These are phyloP conservation scores for Quercus mongolica DNA, from an alignment of 306 rosid species.

Conservation along the genomic window DNA sequence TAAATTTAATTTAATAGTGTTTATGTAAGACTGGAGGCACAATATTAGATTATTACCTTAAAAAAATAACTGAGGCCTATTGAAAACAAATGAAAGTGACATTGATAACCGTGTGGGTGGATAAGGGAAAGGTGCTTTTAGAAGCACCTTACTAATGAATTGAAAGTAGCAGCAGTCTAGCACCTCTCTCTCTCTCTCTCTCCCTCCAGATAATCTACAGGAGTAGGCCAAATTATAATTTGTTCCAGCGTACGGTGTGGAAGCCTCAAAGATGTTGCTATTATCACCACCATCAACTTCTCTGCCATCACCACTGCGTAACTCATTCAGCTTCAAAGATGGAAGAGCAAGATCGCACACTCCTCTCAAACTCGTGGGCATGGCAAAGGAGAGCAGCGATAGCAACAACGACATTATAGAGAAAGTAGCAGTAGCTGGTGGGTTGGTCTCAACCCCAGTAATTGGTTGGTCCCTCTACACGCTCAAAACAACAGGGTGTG, in stretches of 20 bases:
- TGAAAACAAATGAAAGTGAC: too few relatives aligned
- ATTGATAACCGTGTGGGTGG: too few relatives aligned
- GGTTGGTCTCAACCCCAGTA: constrained; percentile 72
- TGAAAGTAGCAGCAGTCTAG: not conserved
- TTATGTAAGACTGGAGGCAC: too few relatives aligned
- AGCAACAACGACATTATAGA: constrained; percentile 32
- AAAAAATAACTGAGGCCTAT: accelerated
- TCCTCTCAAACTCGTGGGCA: constrained; percentile 37
- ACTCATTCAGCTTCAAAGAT: not conserved
- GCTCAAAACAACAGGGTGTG: constrained; percentile 87
- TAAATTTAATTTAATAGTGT: too few relatives aligned
- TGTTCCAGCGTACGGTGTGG: constrained; percentile 3
- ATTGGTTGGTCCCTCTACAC: constrained; percentile 93
- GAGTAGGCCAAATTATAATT: not conserved
- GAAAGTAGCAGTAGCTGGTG: constrained; percentile 68
- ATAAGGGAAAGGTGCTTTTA: too few relatives aligned
- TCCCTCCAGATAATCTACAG: not conserved
- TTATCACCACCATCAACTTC: constrained; percentile 24
- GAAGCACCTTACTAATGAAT: not conserved
- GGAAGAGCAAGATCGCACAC: constrained; percentile 9
- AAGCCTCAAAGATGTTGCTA: constrained; percentile 45
- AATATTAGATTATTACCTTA: too few relatives aligned
- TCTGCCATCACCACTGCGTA: not conserved
- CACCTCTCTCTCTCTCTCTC: not conserved
- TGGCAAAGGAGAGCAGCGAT: constrained; percentile 66